These are phyloP conservation scores for Senecio squalidus DNA, from an alignment of 140 eudicot species.

Conservation along the genomic window DNA sequence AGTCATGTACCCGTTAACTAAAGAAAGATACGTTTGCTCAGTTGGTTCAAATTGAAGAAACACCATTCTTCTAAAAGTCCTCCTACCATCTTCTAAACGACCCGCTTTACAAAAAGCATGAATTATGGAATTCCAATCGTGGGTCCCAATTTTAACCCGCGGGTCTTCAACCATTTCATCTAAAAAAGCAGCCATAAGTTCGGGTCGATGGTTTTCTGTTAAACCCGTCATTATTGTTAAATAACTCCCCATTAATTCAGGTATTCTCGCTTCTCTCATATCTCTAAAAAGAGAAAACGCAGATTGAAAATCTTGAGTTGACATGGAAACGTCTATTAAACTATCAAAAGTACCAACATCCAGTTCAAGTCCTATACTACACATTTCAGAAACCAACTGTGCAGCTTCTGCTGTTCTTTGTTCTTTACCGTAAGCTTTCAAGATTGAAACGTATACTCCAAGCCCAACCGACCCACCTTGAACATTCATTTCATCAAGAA, in stretches of 20 bases:
- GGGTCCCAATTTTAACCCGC: constrained; percentile 69
- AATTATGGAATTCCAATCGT: constrained; percentile 94
- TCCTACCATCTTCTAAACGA: constrained; percentile 77
- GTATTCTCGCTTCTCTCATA: constrained; percentile 84
- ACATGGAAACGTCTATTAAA: constrained; percentile 80
- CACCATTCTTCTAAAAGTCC: constrained; percentile 86
- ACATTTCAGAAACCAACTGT: constrained; percentile 72
- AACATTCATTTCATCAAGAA: constrained; percentile 85
- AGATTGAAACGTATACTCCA: constrained; percentile 78
- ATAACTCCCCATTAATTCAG: constrained; percentile 69
- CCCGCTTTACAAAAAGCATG: constrained; percentile 92
- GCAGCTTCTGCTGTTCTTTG: constrained; percentile 91
- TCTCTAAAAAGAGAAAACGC: constrained; percentile 90
- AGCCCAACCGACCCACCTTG: constrained; percentile 66
- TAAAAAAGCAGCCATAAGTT: constrained; percentile 87
- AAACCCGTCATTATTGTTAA: constrained; percentile 92
- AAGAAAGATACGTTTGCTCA: constrained; percentile 79
- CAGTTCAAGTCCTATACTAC: constrained; percentile 56
- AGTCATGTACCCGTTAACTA: constrained; percentile 65
- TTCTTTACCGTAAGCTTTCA: constrained; percentile 75
- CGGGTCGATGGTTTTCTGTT: constrained; percentile 90
- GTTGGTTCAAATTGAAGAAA: constrained; percentile 84
- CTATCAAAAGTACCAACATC: constrained; percentile 63
- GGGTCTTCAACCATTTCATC: constrained; percentile 95
- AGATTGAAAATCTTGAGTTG: constrained; percentile 90